Percentiles rank a stretch among this genome's conserved stretches.
These are phyloP conservation scores for Dacryopinax primogenitus DNA, from an alignment of 768 basidiomycete genomes.

Conservation along the genomic window DNA sequence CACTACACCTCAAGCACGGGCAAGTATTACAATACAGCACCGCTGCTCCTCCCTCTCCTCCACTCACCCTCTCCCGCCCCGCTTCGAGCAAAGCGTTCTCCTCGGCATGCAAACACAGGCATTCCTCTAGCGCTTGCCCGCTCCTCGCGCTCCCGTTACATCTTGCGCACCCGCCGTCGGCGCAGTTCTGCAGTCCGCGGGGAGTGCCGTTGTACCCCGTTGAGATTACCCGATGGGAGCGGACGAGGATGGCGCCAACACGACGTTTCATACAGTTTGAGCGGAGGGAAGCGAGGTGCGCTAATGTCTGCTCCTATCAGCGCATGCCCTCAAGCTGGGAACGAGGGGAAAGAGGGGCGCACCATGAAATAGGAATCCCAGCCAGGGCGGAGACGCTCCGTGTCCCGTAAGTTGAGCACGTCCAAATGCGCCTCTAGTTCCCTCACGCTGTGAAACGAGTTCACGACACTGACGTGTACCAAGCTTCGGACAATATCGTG, in stretches of 20 bases:
- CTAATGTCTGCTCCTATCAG: slow-evolving; percentile 49
- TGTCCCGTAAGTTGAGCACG: slow-evolving; percentile 51
- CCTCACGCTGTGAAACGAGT: slow-evolving; percentile 45
- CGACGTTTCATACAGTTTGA: slow-evolving; percentile 97
- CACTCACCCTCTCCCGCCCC: slow-evolving; percentile 71
- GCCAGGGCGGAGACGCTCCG: slow-evolving; percentile 64
- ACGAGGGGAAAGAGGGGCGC: not conserved
- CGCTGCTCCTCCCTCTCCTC: slow-evolving; percentile 41
- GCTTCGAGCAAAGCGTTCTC: slow-evolving; percentile 95
- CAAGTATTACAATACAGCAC: slow-evolving; percentile 99
- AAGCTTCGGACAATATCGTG: slow-evolving; percentile 31
- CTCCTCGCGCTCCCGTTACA: slow-evolving; percentile 46
- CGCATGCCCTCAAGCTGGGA: not conserved
- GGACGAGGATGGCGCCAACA: slow-evolving; percentile 86
- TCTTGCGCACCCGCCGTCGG: slow-evolving; percentile 73
- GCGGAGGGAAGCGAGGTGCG: slow-evolving; percentile 73
- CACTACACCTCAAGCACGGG: slow-evolving; percentile 88
- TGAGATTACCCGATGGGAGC: slow-evolving; percentile 37
- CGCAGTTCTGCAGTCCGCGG: slow-evolving; percentile 77
- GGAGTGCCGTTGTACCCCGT: slow-evolving; percentile 87
- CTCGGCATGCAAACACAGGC: slow-evolving; percentile 92
- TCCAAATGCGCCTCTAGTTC: slow-evolving; percentile 53
- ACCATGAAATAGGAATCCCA: slow-evolving; percentile 99
- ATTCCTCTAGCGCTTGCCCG: slow-evolving; percentile 49
- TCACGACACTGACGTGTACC: slow-evolving; percentile 48